phyloP scores from a whole-genome alignment of 495 filamentous ascomycete species.

The Podospora comata region DNA sequence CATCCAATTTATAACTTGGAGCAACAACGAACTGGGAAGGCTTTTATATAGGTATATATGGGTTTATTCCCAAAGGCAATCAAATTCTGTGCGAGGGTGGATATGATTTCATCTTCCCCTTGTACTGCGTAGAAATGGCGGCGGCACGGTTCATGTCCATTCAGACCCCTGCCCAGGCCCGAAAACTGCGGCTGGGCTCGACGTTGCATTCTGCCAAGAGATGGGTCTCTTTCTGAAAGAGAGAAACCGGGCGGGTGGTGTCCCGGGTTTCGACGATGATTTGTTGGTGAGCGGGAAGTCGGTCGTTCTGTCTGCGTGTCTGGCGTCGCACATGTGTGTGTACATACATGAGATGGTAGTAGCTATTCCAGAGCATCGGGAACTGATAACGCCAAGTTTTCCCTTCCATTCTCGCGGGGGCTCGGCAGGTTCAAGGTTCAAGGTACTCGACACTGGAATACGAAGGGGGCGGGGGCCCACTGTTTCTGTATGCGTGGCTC shows the following conservation, averaged over 20 bases:
- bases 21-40: not conserved
- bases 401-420: not conserved
- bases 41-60: not conserved
- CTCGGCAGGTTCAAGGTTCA: not conserved
- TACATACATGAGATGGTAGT: not conserved
- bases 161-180: constrained; percentile 10
- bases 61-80: constrained; percentile 1
- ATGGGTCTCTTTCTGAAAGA: too few relatives aligned
- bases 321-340: constrained; percentile 5
- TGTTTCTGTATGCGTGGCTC: constrained; percentile 20
- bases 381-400: constrained; percentile 9
- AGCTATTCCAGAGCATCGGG: not conserved
- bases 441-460: constrained; percentile 18
- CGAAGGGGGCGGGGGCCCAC: constrained; percentile 13
- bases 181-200: constrained; percentile 20
- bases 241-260: not conserved
- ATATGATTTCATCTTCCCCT: constrained; percentile 10
- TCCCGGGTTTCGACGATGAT: not conserved
- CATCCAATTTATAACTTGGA: not conserved
- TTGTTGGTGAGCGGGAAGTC: not conserved
- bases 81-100: not conserved
- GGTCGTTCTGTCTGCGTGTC: not conserved
- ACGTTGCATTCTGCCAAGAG: not conserved
- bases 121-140: not conserved
- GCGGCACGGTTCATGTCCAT: constrained; percentile 10